These are phyloP conservation scores for Pseudogymnoascus sp. DNA, from an alignment of 2,329 filamentous ascomycete genomes.

Conservation along the genomic window DNA sequence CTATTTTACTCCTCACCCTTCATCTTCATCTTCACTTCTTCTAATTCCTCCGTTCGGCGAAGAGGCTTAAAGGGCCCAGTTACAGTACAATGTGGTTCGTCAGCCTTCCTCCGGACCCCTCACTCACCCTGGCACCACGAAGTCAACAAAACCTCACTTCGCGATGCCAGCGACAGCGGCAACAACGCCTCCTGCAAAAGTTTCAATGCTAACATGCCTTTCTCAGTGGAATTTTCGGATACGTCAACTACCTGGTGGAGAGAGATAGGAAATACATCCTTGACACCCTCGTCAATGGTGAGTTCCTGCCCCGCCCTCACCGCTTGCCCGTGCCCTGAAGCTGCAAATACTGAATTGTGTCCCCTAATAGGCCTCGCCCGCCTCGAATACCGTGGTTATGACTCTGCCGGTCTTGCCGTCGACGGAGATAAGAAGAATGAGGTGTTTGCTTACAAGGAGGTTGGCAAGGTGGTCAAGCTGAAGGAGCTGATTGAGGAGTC, in stretches of 20 bases:
- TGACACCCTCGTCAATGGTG: conserved; percentile 92
- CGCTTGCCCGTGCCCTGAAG: conserved; percentile 10
- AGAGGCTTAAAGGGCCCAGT: not conserved
- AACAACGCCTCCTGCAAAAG: not conserved
- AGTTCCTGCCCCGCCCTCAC: conserved; percentile 29
- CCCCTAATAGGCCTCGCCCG: conserved; percentile 66
- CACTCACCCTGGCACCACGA: not conserved
- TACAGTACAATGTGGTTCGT: not conserved
- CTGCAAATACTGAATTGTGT: not conserved
- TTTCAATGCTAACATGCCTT: conserved; percentile 12
- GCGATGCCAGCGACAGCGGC: not conserved
- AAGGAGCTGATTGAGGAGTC: conserved; percentile 82
- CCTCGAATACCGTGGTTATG: conserved; percentile 97
- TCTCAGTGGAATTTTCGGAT: conserved; percentile 84
- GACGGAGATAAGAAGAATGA: conserved; percentile 99
- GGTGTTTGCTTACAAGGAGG: conserved; percentile 96
- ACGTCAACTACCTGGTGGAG: conserved; percentile 98
- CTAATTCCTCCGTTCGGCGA: not conserved
- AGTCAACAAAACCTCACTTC: not conserved
- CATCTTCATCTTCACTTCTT: not conserved
- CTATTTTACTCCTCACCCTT: not conserved
- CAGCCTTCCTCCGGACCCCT: not conserved
- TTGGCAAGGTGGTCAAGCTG: conserved; percentile 96
- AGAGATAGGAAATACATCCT: conserved; percentile 96
- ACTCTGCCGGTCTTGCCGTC: conserved; percentile 90